A percentile compares a stretch with the other conserved stretches of the same genome.
These are phyloP conservation scores for Gomphus bonarii DNA, from an alignment of 1,284 basidiomycete genomes.

Conservation along the genomic window DNA sequence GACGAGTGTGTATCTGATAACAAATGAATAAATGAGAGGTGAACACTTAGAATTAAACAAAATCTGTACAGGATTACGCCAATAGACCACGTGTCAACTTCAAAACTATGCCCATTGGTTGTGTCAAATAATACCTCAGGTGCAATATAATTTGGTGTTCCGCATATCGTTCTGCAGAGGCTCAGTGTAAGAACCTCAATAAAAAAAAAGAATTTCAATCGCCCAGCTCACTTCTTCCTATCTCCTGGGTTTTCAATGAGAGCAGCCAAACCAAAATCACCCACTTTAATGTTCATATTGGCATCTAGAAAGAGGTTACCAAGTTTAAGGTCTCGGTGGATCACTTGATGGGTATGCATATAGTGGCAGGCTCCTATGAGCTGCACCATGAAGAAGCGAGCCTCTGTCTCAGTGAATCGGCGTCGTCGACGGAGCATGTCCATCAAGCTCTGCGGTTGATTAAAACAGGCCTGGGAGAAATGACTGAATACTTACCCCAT, in stretches of 20 bases:
- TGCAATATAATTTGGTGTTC: slow-evolving; percentile 98
- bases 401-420: slow-evolving; percentile 87
- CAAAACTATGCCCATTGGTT: slow-evolving; percentile 93
- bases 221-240: slow-evolving; percentile 66
- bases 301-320: slow-evolving; percentile 92
- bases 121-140: slow-evolving; percentile 96
- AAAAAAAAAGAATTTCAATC: neutral
- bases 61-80: slow-evolving; percentile 72
- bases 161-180: slow-evolving; percentile 75
- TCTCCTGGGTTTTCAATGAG: slow-evolving; percentile 95
- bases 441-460: slow-evolving; percentile 47
- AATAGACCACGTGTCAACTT: slow-evolving; percentile 97
- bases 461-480: neutral
- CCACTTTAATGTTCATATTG: slow-evolving; percentile 93
- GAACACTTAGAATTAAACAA: neutral
- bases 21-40: neutral
- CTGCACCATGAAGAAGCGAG: slow-evolving; percentile 89
- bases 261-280: slow-evolving; percentile 95
- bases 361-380: slow-evolving; percentile 93
- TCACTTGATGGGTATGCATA: slow-evolving; percentile 94
- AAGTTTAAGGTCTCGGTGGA: slow-evolving; percentile 92
- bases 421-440: slow-evolving; percentile 86
- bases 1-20: slow-evolving; percentile 70
- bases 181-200: neutral
- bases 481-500: slow-evolving; percentile 40